Percentiles rank a stretch among this genome's conserved stretches.
Conservation (phyloP, 805 yeast species). For the Yarrowia porcina region DNA sequence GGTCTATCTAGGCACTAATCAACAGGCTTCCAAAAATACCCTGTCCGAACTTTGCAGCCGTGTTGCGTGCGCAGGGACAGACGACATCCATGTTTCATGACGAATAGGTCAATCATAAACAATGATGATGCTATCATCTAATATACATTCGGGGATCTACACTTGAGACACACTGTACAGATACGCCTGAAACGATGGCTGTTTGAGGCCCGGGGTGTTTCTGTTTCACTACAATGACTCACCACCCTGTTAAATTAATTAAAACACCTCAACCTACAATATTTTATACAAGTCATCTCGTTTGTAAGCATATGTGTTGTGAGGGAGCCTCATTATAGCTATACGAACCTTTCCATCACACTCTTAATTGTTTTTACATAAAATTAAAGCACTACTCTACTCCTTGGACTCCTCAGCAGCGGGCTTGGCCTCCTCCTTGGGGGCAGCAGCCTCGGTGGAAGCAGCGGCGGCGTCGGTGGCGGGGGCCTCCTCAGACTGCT, state of each 20-base stretch:
- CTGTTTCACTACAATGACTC: not conserved
- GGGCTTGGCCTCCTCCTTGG: constrained; percentile 35
- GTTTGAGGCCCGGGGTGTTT: not conserved
- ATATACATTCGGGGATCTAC: no score
- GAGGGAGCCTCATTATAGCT: constrained; percentile 22
- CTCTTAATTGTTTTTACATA: constrained; percentile 26
- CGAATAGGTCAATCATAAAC: no score
- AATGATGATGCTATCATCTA: no score
- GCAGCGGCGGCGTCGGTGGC: constrained; percentile 30
- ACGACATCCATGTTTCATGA: not conserved
- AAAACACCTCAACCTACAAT: constrained; percentile 1
- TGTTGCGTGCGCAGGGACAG: not conserved
- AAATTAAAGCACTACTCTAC: constrained; percentile 24
- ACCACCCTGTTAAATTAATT: not conserved
- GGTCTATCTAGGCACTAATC: not conserved
- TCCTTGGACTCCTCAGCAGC: constrained; percentile 25
- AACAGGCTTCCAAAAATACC: not conserved
- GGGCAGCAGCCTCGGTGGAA: constrained; percentile 29
- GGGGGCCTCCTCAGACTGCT: constrained; percentile 29
- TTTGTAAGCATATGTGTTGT: not conserved
- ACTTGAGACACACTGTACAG: not conserved
- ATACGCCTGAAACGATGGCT: not conserved
- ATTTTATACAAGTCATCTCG: not conserved
- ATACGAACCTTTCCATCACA: constrained; percentile 24
- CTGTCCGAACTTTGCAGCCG: not conserved